phyloP scores from a whole-genome alignment of 208 protist genomes.

The Trypanosoma theileri region DNA sequence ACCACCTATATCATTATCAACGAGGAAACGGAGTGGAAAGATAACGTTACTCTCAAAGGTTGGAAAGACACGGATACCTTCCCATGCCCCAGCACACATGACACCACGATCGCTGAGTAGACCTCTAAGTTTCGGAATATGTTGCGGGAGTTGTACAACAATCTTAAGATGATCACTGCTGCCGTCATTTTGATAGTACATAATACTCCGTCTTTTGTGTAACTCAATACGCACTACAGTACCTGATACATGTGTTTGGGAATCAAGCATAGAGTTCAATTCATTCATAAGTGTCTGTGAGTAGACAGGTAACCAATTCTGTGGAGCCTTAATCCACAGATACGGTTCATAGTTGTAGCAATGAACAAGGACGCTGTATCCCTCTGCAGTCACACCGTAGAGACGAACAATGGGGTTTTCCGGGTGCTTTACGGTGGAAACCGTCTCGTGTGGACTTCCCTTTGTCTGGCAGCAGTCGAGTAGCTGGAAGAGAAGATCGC shows the following conservation, averaged over 20 bases:
- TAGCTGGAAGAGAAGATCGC: constrained; percentile 79
- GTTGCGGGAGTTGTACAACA: constrained; percentile 87
- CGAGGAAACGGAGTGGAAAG: constrained; percentile 98
- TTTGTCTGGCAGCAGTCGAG: constrained; percentile 89
- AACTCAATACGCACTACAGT: constrained; percentile 83
- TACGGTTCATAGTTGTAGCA: constrained; percentile 97
- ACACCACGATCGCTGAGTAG: constrained; percentile 80
- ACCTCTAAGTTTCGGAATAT: constrained; percentile 86
- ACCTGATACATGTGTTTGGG: constrained; percentile 49
- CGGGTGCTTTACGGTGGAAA: constrained; percentile 68
- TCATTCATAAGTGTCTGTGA: constrained; percentile 65
- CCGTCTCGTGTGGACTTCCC: constrained; percentile 48
- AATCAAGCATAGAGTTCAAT: constrained; percentile 75
- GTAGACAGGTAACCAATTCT: constrained; percentile 74
- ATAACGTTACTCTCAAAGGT: constrained; percentile 99
- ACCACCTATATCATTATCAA: constrained; percentile 96
- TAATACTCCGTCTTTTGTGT: constrained; percentile 74
- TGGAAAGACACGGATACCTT: constrained; percentile 75
- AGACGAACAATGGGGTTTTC: constrained; percentile 91
- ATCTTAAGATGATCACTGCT: constrained; percentile 75
- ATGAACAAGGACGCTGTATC: constrained; percentile 90
- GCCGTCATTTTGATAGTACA: constrained; percentile 71
- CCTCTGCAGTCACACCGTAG: constrained; percentile 92
- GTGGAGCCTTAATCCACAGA: constrained; percentile 92
- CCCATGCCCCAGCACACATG: constrained; percentile 67